These are phyloP conservation scores for Termitomyces sp. DNA, from an alignment of 768 basidiomycete genomes.

Conservation along the genomic window DNA sequence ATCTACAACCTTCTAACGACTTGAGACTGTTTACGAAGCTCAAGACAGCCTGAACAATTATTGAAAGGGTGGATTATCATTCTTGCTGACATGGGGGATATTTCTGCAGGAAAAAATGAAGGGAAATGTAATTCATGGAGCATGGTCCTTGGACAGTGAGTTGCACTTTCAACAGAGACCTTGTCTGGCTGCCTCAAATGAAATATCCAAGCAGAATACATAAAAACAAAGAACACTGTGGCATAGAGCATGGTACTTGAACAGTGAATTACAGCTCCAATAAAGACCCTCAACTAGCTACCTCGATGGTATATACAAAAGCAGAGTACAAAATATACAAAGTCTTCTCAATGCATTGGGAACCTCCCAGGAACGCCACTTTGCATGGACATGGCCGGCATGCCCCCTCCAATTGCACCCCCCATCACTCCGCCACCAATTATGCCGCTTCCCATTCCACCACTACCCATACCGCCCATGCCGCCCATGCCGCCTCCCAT, in stretches of 20 bases:
- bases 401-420: constrained; percentile 20
- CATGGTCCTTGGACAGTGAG: too few relatives aligned
- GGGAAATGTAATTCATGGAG: too few relatives aligned
- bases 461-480: constrained; percentile 17
- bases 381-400: constrained; percentile 28
- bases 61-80: too few relatives aligned
- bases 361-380: constrained; percentile 29
- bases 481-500: constrained; percentile 21
- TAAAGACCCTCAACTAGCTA: neutral
- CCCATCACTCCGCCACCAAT: constrained; percentile 13
- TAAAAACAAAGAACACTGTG: too few relatives aligned
- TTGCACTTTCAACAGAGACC: too few relatives aligned
- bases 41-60: too few relatives aligned
- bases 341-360: constrained; percentile 22
- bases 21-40: too few relatives aligned
- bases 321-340: constrained; percentile 5
- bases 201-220: too few relatives aligned
- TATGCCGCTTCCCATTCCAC: constrained; percentile 18
- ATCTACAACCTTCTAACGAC: too few relatives aligned
- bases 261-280: neutral
- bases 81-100: too few relatives aligned
- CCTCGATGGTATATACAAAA: constrained; percentile 8
- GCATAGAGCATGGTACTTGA: neutral
- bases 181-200: too few relatives aligned
- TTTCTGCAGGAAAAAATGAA: too few relatives aligned